Evolutionary conservation across 2,329 filamentous ascomycete genomes (phyloP), one percentile per base, ranked within the genome.

Genomic region (Penicillium sp.): DNA sequence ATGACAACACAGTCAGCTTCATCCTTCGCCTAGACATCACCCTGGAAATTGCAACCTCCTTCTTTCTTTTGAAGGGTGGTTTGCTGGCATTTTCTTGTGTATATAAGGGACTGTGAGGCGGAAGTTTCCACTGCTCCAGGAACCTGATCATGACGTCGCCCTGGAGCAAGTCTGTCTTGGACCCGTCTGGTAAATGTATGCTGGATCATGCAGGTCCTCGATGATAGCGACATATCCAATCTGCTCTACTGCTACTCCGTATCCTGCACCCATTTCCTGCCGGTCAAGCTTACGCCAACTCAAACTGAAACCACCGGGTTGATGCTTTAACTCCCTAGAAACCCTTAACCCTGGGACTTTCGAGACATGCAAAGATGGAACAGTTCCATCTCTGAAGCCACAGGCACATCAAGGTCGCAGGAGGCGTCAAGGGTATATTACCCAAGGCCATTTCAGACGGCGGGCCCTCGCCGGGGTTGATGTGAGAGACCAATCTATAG

Each of bases 121-220:
- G 24, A 14, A 23, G 14, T 4, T 22, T 5, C 1, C 3, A 24
- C 10, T 14, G 20, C 35, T n/a, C 5, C 6, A 24, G 9, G 20
- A n/a, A 37, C 18, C 29, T 14, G 24, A 36, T 9, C 32, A 46
- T 46, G 44, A 46, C 44, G 44, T 41, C 31, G 42, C 24, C 20
- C 14, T 36, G 24, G 28, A 32, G 37, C 13, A 47, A 43, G 44
- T 50, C 47, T 40, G 47, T 35, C 43, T 47, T 50, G 47, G 47
- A 42, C 39, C 47, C 47, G 47, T 27, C 27, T 31, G 20, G 13
- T 42, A 32, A 29, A 22, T 16, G 29, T 4, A 42, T 23, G 4
- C 11, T 18, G 22, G 13, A 16, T 36, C 37, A 16, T 34, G 38
- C 44, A 35, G 7, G 16, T 18, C 31, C 31, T 18, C 18, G 31